Evolutionary conservation across 2,329 filamentous ascomycete genomes (phyloP).

Genomic region (Claviceps sp.): DNA sequence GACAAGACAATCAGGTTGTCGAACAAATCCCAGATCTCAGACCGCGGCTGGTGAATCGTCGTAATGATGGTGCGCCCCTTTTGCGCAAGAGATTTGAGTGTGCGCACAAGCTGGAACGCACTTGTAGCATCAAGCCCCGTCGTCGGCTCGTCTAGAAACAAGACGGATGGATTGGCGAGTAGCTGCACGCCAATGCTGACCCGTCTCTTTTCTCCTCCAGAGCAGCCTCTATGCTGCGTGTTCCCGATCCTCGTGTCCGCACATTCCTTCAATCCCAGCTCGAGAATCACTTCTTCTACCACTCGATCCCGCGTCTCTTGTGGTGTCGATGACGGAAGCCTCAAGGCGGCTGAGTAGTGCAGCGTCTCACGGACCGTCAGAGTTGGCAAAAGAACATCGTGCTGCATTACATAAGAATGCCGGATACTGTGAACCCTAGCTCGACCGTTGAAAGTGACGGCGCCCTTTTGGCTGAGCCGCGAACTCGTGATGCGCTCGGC

Average conservation of each 20-base stretch:
- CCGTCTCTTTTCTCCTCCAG: slow-evolving; percentile 64
- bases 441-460: slow-evolving; percentile 47
- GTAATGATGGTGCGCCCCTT: slow-evolving; percentile 60
- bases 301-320: slow-evolving; percentile 44
- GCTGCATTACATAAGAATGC: slow-evolving; percentile 62
- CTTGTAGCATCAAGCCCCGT: slow-evolving; percentile 67
- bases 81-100: slow-evolving; percentile 51
- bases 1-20: slow-evolving; percentile 59
- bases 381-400: slow-evolving; percentile 59
- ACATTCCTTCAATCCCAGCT: slow-evolving; percentile 64
- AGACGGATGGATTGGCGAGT: slow-evolving; percentile 62
- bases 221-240: slow-evolving; percentile 59
- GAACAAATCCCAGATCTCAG: slow-evolving; percentile 68
- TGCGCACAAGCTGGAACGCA: slow-evolving; percentile 59
- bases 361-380: slow-evolving; percentile 66
- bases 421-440: slow-evolving; percentile 39
- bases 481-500: slow-evolving; percentile 52
- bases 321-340: slow-evolving; percentile 50
- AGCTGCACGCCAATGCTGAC: slow-evolving; percentile 69
- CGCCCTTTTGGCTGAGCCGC: slow-evolving; percentile 37
- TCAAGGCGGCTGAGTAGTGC: slow-evolving; percentile 57
- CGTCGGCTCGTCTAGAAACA: slow-evolving; percentile 70
- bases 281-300: slow-evolving; percentile 64
- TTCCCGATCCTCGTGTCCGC: slow-evolving; percentile 63
- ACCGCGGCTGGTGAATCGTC: slow-evolving; percentile 65